Evolutionary conservation across 768 basidiomycete genomes (phyloP), one percentile per base, ranked within the genome.

Genomic region (Tremella yokohamensis): DNA sequence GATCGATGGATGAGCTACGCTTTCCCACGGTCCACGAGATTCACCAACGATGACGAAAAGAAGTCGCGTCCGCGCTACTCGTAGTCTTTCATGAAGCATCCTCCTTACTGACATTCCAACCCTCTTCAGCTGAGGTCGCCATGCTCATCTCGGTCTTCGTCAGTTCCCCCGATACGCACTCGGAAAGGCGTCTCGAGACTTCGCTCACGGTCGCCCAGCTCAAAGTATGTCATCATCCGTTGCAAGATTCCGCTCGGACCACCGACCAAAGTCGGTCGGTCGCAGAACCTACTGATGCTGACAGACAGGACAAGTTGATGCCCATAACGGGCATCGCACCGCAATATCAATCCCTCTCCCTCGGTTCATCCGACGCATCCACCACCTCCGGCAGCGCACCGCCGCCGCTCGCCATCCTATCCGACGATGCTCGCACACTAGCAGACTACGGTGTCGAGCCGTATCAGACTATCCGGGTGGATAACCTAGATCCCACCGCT

Each of bases 271-370:
- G n/a, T 40, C 4, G 2, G n/a, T n/a, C n/a, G n/a, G n/a, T 20
- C 29, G 15, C 38, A 51, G 24, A 37, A n/a, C 25, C 54, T 55
- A 34, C 9, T 40, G 29, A 20, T 54, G 49, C 25, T 38, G 22
- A 49, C 25, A 22, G 54, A 51, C 70, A 90, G 88, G 79, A 77
- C 52, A 96, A 90, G 70, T 83, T 98, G 26, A 89, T 92, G 72
- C 82, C 85, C 55, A 84, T 96, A 67, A 98, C 94, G n/a, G 94
- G 94, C 20, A 87, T 97, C 51, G 84, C 88, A 0, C 81, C 82
- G 2, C 79, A 79, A 52, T 86, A 87, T 62, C 94, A 98, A 70
- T 61, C 74, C 0, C 82, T 98, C 45, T 76, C 82, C 0, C 74
- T 96, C 8, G 81, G 83, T 34, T 22, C 42, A 18, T 45, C 42